phyloP scores from a whole-genome alignment of 2,329 filamentous ascomycete genomes.

The Clonostachys sp. region DNA sequence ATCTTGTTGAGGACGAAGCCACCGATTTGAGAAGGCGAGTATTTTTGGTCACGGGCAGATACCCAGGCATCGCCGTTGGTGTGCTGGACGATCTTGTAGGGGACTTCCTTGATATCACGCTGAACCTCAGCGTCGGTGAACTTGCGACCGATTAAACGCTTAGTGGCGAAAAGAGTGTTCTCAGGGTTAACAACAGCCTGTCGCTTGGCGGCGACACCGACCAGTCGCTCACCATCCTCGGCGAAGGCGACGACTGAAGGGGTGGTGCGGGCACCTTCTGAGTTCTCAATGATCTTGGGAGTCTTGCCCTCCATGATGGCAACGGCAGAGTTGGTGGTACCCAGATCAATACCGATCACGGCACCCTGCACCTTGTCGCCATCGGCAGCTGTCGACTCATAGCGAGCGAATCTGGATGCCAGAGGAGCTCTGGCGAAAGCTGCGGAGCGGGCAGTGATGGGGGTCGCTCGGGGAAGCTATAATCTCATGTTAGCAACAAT shows the following conservation, averaged over 20 bases:
- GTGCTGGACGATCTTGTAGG: constrained; percentile 98
- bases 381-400: constrained; percentile 58
- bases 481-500: constrained; percentile 13
- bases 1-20: constrained; percentile 97
- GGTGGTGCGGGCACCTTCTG: constrained; percentile 59
- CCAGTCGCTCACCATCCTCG: constrained; percentile 90
- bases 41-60: constrained; percentile 86
- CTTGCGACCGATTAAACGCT: constrained; percentile 97
- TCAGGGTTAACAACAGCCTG: constrained; percentile 98
- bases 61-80: constrained; percentile 96
- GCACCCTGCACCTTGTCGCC: constrained; percentile 84
- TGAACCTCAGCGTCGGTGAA: constrained; percentile 92
- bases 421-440: constrained; percentile 65
- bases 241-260: constrained; percentile 92
- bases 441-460: constrained; percentile 64
- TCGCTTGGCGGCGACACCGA: constrained; percentile 96
- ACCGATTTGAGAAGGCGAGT: constrained; percentile 97
- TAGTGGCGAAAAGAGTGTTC: constrained; percentile 97
- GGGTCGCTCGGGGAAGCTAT: constrained; percentile 74
- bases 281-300: constrained; percentile 95
- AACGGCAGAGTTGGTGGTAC: constrained; percentile 96
- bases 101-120: constrained; percentile 94
- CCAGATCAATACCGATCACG: constrained; percentile 97
- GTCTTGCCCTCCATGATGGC: constrained; percentile 96
- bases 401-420: constrained; percentile 69